These are phyloP conservation scores for Solanum lignicaule DNA, from an alignment of 257 asterid species.

Conservation along the genomic window DNA sequence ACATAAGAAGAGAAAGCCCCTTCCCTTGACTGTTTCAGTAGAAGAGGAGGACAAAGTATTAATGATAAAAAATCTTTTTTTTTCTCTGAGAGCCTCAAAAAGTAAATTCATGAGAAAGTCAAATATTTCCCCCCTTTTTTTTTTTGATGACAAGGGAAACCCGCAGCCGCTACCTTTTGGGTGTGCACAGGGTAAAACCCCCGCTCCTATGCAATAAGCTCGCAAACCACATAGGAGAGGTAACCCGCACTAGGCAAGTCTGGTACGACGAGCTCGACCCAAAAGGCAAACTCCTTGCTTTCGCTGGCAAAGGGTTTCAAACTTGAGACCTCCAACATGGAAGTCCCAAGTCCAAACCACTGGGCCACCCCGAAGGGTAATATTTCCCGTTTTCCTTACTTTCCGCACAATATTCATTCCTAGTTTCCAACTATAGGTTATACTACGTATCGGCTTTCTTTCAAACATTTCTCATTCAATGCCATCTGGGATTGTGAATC, in stretches of 20 bases:
- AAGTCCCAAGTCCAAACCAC: too few relatives aligned
- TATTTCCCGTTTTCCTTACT: not conserved
- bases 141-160: too few relatives aligned
- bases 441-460: not conserved
- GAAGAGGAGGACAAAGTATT: not conserved
- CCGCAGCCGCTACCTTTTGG: too few relatives aligned
- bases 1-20: not conserved
- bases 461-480: not conserved
- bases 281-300: too few relatives aligned
- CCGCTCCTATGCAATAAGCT: too few relatives aligned
- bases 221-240: too few relatives aligned
- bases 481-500: not conserved
- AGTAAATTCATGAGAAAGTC: not conserved
- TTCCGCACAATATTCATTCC: not conserved
- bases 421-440: not conserved
- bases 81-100: not conserved
- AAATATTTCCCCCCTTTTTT: not conserved
- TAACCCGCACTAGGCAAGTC: too few relatives aligned
- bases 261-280: too few relatives aligned
- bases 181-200: too few relatives aligned
- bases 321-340: too few relatives aligned
- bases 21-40: not conserved
- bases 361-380: not conserved
- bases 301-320: too few relatives aligned
- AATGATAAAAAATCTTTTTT: not conserved